A percentile compares a stretch with the other conserved stretches of the same genome.
phyloP scores from a whole-genome alignment of 2,329 filamentous ascomycete species.

The Sporothrix schenckii region DNA sequence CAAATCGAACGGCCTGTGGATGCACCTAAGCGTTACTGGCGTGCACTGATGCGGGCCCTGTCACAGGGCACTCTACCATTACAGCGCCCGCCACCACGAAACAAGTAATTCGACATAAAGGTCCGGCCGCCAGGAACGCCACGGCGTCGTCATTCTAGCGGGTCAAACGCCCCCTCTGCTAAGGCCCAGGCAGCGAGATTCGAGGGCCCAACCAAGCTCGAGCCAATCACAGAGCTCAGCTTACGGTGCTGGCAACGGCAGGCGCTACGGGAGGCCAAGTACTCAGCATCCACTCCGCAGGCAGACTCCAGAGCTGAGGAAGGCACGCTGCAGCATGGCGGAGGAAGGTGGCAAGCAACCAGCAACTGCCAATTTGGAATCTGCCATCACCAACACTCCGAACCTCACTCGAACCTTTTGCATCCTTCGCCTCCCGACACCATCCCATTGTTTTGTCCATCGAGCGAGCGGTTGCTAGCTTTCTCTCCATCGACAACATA shows the following conservation, averaged over 20 bases:
- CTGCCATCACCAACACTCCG: constrained; percentile 15
- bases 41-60: constrained; percentile 6
- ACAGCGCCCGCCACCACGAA: background rate
- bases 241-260: constrained; percentile 22
- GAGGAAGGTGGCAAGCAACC: constrained; percentile 22
- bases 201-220: constrained; percentile 25
- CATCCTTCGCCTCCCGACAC: background rate
- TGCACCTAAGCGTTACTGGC: constrained; percentile 11
- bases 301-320: constrained; percentile 18
- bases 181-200: constrained; percentile 32
- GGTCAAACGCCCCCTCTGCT: background rate
- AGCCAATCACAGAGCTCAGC: constrained; percentile 33
- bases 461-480: background rate
- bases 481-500: background rate
- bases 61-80: background rate
- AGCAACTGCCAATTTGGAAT: constrained; percentile 22
- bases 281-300: constrained; percentile 28
- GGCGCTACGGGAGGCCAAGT: constrained; percentile 24
- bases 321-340: background rate
- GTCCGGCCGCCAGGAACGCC: constrained; percentile 1
- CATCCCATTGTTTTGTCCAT: background rate
- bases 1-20: background rate
- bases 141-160: constrained; percentile 31
- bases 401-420: background rate
- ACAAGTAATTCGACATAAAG: no score